These are phyloP conservation scores for Phtheirospermum japonicum DNA, from an alignment of 257 asterid genomes.

Conservation along the genomic window DNA sequence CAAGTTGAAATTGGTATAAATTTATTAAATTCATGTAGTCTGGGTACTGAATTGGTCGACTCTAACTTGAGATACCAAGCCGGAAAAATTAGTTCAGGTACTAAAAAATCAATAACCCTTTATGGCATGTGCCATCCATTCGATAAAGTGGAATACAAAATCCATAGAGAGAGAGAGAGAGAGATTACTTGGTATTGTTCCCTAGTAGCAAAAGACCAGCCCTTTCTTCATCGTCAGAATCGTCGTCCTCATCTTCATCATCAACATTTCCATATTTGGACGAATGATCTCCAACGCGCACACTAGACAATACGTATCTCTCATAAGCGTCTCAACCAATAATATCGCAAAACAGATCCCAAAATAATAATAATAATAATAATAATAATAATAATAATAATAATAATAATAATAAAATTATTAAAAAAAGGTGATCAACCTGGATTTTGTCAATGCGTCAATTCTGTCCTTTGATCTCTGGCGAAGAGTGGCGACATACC, in stretches of 20 bases:
- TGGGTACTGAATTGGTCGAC: too few species aligned
- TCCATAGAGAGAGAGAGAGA: constrained; percentile 11
- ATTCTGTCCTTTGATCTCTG: constrained; percentile 68
- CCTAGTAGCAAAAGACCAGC: constrained; percentile 42
- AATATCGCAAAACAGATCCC: neutral
- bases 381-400: too few species aligned
- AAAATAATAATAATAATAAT: too few species aligned
- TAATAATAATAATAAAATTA: too few species aligned
- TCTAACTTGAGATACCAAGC: too few species aligned
- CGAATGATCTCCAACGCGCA: constrained; percentile 61
- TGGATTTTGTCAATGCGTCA: constrained; percentile 64
- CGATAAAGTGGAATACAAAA: neutral
- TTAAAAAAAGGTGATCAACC: constrained; percentile 36
- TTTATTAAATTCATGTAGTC: too few species aligned
- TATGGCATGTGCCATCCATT: neutral
- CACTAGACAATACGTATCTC: constrained; percentile 35
- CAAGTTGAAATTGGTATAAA: too few species aligned
- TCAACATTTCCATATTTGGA: constrained; percentile 49
- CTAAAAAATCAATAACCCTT: too few species aligned
- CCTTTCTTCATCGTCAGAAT: constrained; percentile 45
- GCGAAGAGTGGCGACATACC: constrained; percentile 55
- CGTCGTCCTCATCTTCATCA: constrained; percentile 48
- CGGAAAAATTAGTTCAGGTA: too few species aligned
- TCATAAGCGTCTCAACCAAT: constrained; percentile 1
- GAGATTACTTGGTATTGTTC: constrained; percentile 51